Conservation (phyloP, 129 eudicot genomes). For the Tagetes erecta region DNA sequence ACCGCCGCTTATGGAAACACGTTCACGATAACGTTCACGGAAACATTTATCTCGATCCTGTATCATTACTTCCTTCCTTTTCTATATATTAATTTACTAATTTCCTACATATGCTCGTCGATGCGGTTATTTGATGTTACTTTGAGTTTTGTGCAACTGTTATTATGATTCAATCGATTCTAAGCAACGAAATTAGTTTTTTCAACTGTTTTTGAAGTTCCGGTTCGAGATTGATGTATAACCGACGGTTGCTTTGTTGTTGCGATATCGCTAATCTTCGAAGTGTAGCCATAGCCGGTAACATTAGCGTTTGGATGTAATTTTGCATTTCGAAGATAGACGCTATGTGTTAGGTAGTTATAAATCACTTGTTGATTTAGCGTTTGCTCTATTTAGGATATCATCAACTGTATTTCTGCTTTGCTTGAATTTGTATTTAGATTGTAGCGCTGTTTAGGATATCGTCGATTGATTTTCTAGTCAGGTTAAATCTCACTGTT, state of each 20-base stretch:
- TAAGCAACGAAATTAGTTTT: not conserved
- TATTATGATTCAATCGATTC: not conserved
- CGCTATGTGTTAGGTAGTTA: constrained; percentile 10
- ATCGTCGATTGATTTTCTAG: not conserved
- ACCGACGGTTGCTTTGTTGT: constrained; percentile 14
- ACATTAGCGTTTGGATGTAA: not conserved
- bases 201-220: not conserved
- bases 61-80: constrained; percentile 23
- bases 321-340: constrained; percentile 2
- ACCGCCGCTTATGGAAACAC: constrained; percentile 64
- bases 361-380: constrained; percentile 1
- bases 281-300: constrained; percentile 24
- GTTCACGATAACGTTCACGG: constrained; percentile 94
- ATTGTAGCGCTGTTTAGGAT: constrained; percentile 11
- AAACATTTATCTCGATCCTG: constrained; percentile 86
- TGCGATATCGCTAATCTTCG: not conserved
- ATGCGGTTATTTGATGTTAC: not conserved
- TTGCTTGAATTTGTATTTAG: not conserved
- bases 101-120: constrained; percentile 3
- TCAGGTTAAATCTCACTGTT: constrained; percentile 20
- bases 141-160: not conserved
- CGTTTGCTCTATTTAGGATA: constrained; percentile 14
- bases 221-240: constrained; percentile 1
- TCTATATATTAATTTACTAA: not conserved
- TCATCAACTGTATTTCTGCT: not conserved